Evolutionary conservation across 2,329 filamentous ascomycete genomes (phyloP).

Genomic region (Phyllosticta capitalensis): DNA sequence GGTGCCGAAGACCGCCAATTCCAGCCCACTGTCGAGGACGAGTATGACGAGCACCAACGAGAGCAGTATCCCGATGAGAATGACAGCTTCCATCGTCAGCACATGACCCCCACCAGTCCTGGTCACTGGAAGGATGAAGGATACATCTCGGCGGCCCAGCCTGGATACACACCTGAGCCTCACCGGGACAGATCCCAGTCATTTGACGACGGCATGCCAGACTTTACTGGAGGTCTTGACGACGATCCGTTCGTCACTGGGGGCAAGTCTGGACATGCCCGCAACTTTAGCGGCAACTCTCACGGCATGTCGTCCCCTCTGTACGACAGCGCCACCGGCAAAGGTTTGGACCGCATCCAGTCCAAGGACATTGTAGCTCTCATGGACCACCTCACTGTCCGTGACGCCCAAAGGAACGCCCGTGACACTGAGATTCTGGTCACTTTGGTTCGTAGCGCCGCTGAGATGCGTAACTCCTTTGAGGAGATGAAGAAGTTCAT

Average conservation of each 20-base stretch:
- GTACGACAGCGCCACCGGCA: constrained; percentile 81
- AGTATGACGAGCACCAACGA: constrained; percentile 25
- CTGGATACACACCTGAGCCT: constrained; percentile 38
- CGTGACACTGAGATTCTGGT: constrained; percentile 94
- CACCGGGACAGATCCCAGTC: constrained; percentile 37
- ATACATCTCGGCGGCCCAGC: constrained; percentile 71
- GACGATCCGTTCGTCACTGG: constrained; percentile 57
- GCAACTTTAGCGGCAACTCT: constrained; percentile 79
- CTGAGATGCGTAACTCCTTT: constrained; percentile 95
- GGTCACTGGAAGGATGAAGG: constrained; percentile 66
- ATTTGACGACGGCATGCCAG: constrained; percentile 45
- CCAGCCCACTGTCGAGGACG: constrained; percentile 30
- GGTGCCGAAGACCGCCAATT: constrained; percentile 20
- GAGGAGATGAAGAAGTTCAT: constrained; percentile 92
- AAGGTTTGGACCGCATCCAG: constrained; percentile 82
- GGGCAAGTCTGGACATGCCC: constrained; percentile 42
- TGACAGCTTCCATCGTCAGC: not conserved
- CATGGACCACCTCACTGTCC: constrained; percentile 97
- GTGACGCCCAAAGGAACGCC: constrained; percentile 91
- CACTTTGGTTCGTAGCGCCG: constrained; percentile 82
- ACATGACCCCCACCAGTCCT: constrained; percentile 34
- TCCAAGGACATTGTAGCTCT: constrained; percentile 93
- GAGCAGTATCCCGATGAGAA: constrained; percentile 19
- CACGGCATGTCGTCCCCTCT: constrained; percentile 84
- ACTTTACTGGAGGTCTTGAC: constrained; percentile 39